phyloP scores from a whole-genome alignment of 768 basidiomycete genomes.

The Termitomyces eurrhizus region DNA sequence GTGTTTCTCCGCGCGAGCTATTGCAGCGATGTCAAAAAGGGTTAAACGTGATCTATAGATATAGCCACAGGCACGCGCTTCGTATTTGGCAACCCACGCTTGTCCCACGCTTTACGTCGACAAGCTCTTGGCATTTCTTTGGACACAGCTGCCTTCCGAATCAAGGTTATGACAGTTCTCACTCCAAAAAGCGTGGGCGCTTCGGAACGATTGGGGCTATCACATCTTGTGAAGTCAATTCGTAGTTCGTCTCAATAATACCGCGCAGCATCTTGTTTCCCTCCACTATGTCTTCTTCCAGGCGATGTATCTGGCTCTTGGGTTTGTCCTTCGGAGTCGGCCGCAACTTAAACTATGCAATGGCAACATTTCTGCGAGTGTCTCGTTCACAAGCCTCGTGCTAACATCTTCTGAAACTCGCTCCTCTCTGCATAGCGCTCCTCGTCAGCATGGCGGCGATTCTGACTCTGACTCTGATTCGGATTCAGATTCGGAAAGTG shows the following conservation, averaged over 20 bases:
- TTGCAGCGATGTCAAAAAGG: neutral
- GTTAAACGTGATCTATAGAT: neutral
- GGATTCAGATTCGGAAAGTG: slow-evolving; percentile 8
- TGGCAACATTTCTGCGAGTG: neutral
- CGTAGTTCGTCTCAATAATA: neutral
- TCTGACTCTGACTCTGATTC: neutral
- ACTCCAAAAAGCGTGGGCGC: neutral
- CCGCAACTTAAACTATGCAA: too few species aligned
- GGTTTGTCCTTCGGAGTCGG: neutral
- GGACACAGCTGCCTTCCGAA: neutral
- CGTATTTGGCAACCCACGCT: neutral
- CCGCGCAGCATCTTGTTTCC: neutral
- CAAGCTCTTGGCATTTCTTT: neutral
- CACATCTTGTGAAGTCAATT: neutral
- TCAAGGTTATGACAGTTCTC: neutral
- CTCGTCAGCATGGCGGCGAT: neutral
- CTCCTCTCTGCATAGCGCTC: neutral
- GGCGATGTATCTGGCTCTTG: neutral
- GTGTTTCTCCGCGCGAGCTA: too few species aligned
- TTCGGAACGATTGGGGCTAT: neutral
- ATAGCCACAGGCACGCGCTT: too few species aligned
- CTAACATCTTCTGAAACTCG: neutral
- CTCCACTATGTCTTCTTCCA: neutral
- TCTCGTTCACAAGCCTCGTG: neutral
- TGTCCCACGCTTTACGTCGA: neutral